Conservation (phyloP, 768 basidiomycete genomes). For the Asterophora lycoperdoides region DNA sequence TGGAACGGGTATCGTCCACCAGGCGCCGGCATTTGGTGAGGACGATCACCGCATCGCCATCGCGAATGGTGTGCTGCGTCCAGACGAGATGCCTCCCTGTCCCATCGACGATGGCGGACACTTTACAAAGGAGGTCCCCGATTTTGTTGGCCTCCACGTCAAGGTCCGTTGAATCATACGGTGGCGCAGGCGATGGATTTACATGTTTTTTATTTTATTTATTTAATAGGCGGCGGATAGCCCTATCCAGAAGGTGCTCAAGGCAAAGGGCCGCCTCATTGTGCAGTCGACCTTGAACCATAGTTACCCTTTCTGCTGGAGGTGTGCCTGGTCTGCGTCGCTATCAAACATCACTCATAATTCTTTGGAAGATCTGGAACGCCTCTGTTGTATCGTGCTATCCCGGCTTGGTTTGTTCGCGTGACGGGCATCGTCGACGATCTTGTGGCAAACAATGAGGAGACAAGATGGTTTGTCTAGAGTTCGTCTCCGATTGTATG, state of each 20-base stretch:
- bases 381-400: constrained; percentile 92
- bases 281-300: constrained; percentile 85
- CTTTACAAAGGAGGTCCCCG: constrained; percentile 86
- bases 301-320: constrained; percentile 97
- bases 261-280: constrained; percentile 82
- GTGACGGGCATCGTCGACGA: constrained; percentile 83
- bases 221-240: constrained; percentile 81
- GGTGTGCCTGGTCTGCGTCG: constrained; percentile 40
- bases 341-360: background rate
- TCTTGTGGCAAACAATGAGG: constrained; percentile 85
- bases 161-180: constrained; percentile 51
- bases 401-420: constrained; percentile 94
- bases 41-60: constrained; percentile 96
- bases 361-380: constrained; percentile 72
- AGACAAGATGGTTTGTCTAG: constrained; percentile 73
- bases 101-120: constrained; percentile 87
- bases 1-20: constrained; percentile 98
- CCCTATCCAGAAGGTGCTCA: constrained; percentile 86
- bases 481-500: background rate
- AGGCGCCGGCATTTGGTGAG: constrained; percentile 97
- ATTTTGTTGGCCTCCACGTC: constrained; percentile 84
- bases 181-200: background rate
- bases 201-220: background rate
- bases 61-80: constrained; percentile 72
- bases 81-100: constrained; percentile 94